These are phyloP conservation scores for Leptographium procerum DNA, from an alignment of 2,329 filamentous ascomycete species.

Conservation along the genomic window DNA sequence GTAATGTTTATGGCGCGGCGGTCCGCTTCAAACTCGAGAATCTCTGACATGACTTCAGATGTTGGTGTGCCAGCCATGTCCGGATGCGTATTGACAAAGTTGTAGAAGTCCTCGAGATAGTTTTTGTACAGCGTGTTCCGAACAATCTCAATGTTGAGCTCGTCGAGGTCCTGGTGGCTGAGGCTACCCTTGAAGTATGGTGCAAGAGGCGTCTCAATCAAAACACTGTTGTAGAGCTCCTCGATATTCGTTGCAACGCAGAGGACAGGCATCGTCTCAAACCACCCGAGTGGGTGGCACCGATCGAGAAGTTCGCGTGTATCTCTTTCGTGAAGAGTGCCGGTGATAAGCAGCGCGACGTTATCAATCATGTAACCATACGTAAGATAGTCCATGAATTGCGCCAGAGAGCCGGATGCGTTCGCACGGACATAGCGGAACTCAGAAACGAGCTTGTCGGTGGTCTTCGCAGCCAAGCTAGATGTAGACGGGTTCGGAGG, in stretches of 20 bases:
- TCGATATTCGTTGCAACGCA: constrained; percentile 98
- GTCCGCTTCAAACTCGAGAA: constrained; percentile 94
- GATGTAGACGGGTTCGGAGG: constrained; percentile 96
- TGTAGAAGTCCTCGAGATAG: constrained; percentile 94
- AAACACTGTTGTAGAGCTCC: constrained; percentile 94
- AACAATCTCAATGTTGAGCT: constrained; percentile 98
- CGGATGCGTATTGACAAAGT: constrained; percentile 81
- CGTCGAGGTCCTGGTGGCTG: constrained; percentile 92
- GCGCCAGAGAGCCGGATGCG: constrained; percentile 77
- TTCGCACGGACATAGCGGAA: constrained; percentile 95
- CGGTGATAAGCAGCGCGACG: constrained; percentile 92
- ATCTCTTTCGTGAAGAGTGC: constrained; percentile 92
- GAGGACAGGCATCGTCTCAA: constrained; percentile 96
- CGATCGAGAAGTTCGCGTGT: constrained; percentile 89
- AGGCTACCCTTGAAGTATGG: constrained; percentile 96
- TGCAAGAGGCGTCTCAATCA: constrained; percentile 92
- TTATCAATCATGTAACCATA: constrained; percentile 99
- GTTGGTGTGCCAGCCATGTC: constrained; percentile 85
- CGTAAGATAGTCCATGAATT: constrained; percentile 96
- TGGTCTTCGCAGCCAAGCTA: constrained; percentile 84
- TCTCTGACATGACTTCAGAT: constrained; percentile 87
- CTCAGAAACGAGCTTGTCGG: constrained; percentile 94
- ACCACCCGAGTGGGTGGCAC: constrained; percentile 96
- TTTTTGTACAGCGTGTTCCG: constrained; percentile 99
- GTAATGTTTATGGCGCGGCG: constrained; percentile 97